A percentile compares a stretch with the other conserved stretches of the same genome.
phyloP scores from a whole-genome alignment of 1,284 basidiomycete genomes.

The Neolentinus lepideus region DNA sequence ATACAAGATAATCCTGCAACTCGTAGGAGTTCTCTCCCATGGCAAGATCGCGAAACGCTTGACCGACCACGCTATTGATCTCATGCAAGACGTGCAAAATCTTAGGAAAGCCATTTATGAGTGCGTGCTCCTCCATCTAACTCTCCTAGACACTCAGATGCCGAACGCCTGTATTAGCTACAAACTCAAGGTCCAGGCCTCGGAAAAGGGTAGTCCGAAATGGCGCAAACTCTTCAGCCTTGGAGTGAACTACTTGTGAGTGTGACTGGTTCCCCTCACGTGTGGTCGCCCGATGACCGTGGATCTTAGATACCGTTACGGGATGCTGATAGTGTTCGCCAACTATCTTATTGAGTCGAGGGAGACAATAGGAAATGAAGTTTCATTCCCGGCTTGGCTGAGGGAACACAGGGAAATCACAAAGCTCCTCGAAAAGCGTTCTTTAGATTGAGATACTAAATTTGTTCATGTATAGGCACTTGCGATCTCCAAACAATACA shows the following conservation, averaged over 20 bases:
- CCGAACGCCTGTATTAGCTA: too few species aligned
- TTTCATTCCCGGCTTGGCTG: constrained; percentile 80
- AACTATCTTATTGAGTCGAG: constrained; percentile 88
- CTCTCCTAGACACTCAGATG: too few species aligned
- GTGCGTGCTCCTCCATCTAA: too few species aligned
- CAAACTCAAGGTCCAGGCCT: constrained; percentile 84
- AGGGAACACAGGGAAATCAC: constrained; percentile 79
- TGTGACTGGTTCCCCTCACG: constrained; percentile 1
- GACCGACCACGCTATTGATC: constrained; percentile 84
- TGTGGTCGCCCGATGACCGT: constrained; percentile 13
- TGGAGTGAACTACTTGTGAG: constrained; percentile 82
- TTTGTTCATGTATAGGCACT: too few species aligned
- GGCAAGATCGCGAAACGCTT: constrained; percentile 92
- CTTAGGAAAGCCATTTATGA: constrained; percentile 89
- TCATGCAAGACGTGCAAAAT: constrained; percentile 94
- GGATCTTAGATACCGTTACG: constrained; percentile 68
- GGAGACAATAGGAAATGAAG: constrained; percentile 34
- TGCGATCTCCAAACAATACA: too few species aligned
- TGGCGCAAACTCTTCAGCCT: constrained; percentile 67
- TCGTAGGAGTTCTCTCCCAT: constrained; percentile 84
- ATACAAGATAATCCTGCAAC: constrained; percentile 94
- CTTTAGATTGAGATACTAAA: constrained; percentile 49
- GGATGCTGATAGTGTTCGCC: constrained; percentile 89
- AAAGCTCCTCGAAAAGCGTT: constrained; percentile 65
- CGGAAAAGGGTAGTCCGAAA: constrained; percentile 73